These are phyloP conservation scores for Potentilla sterilis DNA, from an alignment of 306 rosid genomes.

Conservation along the genomic window DNA sequence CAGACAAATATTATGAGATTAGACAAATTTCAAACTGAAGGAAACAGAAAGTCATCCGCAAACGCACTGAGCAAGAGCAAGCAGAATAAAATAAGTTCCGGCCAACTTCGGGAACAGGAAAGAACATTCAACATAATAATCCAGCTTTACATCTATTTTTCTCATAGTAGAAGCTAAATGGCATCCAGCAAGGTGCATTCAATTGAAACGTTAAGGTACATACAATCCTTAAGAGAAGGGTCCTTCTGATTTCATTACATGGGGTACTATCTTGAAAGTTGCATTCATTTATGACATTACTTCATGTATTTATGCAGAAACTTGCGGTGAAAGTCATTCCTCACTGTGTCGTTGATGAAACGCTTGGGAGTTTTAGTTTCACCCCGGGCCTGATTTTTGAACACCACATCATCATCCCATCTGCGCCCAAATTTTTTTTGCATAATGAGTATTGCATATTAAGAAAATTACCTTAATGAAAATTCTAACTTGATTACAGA, in stretches of 20 bases:
- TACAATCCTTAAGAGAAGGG: background rate
- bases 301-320: conserved; percentile 93
- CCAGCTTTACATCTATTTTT: background rate
- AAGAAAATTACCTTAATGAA: background rate
- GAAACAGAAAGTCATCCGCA: background rate
- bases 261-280: background rate
- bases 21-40: background rate
- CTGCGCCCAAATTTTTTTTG: conserved; percentile 31
- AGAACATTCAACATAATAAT: background rate
- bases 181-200: background rate
- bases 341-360: conserved; percentile 87
- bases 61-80: background rate
- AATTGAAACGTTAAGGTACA: background rate
- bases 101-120: background rate
- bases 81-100: background rate
- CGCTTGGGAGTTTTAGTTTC: conserved; percentile 86
- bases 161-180: background rate
- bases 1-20: background rate
- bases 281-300: conserved; percentile 21
- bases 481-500: background rate
- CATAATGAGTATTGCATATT: background rate
- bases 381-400: conserved; percentile 90
- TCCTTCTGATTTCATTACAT: background rate
- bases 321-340: conserved; percentile 91
- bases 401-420: conserved; percentile 95